Base-by-base conservation (phyloP, 345 rosid species). In the Jatropha curcas region DNA sequence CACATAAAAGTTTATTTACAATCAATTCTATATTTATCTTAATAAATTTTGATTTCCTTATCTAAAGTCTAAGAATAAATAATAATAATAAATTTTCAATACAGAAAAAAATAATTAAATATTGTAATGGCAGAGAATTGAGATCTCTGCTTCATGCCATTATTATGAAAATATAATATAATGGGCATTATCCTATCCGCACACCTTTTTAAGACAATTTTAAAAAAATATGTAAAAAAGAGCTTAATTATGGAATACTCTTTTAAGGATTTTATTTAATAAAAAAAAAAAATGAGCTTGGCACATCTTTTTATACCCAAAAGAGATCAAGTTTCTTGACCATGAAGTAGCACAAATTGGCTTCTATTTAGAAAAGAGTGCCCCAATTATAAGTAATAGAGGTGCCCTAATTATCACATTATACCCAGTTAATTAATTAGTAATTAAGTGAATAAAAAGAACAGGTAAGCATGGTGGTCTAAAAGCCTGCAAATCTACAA, bases 401-500 rank as follows among this genome's bases (percentile, higher is more conserved):
- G 24, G 45, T 61, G 66, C 30, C 45, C 48, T 34, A n/a, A n/a
- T n/a, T 1, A 13, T 27, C 14, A 1, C 12, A 2, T 9, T 0
- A 34, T 46, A 4, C 24, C 17, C 24, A 4, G 8, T n/a, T 28
- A 35, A 28, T n/a, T 30, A 20, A 9, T 4, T 1, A 24, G 20
- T 17, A 58, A 60, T 60, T 48, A n/a, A n/a, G n/a, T 48, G 72
- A 60, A 22, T 2, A 31, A 45, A 74, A 30, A 24, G 79, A 64
- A 34, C 72, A 74, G 72, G 77, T 25, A 41, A 45, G 80, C 80
- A 59, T 75, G 80, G 80, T 28, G 73, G 52, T 78, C 50, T 58
- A 71, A 82, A 78, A 78, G 80, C 67, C 79, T 78, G 45, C 82
- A 65, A 51, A 72, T 68, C 79, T 27, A 62, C 72, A 30, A 71